A percentile compares a stretch with the other conserved stretches of the same genome.
These are phyloP conservation scores for Firmiana major DNA, from an alignment of 345 rosid genomes.

Conservation along the genomic window DNA sequence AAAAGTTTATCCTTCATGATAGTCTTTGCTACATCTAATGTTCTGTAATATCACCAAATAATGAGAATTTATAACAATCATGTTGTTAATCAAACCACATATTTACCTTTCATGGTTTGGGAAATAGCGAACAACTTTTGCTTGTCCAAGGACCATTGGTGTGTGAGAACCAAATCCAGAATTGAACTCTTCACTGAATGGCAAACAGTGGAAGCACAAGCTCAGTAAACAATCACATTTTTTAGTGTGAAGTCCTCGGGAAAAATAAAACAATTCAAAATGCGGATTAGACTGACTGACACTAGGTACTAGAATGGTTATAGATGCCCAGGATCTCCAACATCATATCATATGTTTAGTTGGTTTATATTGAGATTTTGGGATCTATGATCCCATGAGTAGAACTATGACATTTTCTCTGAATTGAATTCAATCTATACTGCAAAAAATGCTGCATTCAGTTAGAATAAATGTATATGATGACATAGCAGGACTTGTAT, in stretches of 20 bases:
- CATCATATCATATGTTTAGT: neutral
- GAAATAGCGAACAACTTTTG: conserved; percentile 77
- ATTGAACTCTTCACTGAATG: conserved; percentile 83
- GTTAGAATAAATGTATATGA: neutral
- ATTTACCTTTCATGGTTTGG: conserved; percentile 76
- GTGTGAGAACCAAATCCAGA: conserved; percentile 98
- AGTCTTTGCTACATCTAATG: conserved; percentile 60
- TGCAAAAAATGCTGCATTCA: neutral
- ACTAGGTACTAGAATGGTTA: neutral
- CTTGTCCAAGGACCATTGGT: conserved; percentile 90
- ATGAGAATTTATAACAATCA: conserved; percentile 15
- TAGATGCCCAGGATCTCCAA: neutral
- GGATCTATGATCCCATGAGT: neutral
- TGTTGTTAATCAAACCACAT: conserved; percentile 17
- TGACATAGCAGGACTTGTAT: neutral
- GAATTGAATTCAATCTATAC: neutral
- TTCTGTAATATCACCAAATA: conserved; percentile 47
- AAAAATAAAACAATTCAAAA: neutral
- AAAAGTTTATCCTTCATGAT: conserved; percentile 64
- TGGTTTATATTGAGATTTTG: neutral
- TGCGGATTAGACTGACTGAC: neutral
- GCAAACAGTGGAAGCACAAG: conserved; percentile 7
- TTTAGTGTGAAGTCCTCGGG: neutral
- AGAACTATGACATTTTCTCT: neutral
- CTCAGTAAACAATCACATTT: conserved; percentile 6